A percentile compares a stretch with the other conserved stretches of the same genome.
Conservation (phyloP, 306 rosid species). For the Canavalia gladiata region DNA sequence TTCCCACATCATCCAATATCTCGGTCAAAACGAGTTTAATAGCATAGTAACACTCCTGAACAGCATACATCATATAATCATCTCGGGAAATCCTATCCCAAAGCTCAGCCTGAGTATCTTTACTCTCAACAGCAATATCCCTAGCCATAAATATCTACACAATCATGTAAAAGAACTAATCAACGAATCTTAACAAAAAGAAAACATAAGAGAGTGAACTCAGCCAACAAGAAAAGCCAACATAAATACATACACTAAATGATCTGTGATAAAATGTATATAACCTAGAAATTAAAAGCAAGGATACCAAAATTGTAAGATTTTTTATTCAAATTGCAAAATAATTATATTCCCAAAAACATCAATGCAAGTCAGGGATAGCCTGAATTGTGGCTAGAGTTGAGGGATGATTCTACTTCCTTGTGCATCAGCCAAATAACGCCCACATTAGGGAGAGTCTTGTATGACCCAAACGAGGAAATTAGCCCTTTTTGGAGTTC, state of each 20-base stretch:
- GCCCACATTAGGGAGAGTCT: not conserved
- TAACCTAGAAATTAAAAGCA: slow-evolving; percentile 1
- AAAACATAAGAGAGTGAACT: slow-evolving; percentile 2
- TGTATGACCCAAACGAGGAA: slow-evolving; percentile 2
- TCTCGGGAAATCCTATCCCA: slow-evolving; percentile 93
- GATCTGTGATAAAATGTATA: not conserved
- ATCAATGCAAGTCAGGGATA: not conserved
- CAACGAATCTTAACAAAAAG: slow-evolving; percentile 33
- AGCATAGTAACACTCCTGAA: slow-evolving; percentile 82
- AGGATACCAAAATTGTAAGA: not conserved
- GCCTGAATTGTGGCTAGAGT: not conserved
- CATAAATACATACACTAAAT: slow-evolving; percentile 5
- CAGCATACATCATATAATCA: slow-evolving; percentile 94
- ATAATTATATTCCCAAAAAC: not conserved
- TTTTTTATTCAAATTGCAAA: not conserved
- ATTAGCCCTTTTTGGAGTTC: not conserved
- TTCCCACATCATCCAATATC: slow-evolving; percentile 82
- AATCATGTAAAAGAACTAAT: slow-evolving; percentile 36
- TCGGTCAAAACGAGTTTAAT: slow-evolving; percentile 73
- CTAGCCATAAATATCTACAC: slow-evolving; percentile 85
- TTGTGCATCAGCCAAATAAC: not conserved
- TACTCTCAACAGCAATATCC: slow-evolving; percentile 84
- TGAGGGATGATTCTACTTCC: not conserved
- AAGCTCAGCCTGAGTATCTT: slow-evolving; percentile 76
- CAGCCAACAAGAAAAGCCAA: slow-evolving; percentile 9